phyloP scores from a whole-genome alignment of 2,329 filamentous ascomycete genomes.

The Tolypocladium cylindrosporum region DNA sequence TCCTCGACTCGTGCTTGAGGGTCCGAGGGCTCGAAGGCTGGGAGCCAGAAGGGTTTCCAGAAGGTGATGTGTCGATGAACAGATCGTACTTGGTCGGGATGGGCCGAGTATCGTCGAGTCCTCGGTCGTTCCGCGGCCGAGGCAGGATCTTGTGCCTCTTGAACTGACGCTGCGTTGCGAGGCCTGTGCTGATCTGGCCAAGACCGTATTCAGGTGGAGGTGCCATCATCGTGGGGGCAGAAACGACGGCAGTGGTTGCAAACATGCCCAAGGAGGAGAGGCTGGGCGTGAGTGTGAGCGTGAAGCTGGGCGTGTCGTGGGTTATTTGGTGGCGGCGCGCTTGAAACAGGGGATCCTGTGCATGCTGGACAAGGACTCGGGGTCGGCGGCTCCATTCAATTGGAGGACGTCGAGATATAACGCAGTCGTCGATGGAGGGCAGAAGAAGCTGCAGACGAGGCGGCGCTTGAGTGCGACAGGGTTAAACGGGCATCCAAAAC shows the following conservation, averaged over 20 bases:
- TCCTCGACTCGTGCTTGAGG: conserved; percentile 30
- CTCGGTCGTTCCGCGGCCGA: conserved; percentile 18
- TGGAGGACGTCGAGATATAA: conserved; percentile 1
- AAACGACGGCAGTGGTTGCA: conserved; percentile 9
- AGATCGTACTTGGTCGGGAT: conserved; percentile 12
- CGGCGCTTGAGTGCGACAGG: background rate
- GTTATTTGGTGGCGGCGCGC: conserved; percentile 8
- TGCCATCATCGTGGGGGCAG: conserved; percentile 23
- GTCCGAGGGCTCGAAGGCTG: conserved; percentile 27
- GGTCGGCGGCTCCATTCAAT: conserved; percentile 9
- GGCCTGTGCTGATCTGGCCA: conserved; percentile 14
- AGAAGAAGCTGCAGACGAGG: background rate
- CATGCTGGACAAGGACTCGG: conserved; percentile 8
- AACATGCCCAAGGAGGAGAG: conserved; percentile 13
- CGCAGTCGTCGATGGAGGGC: background rate
- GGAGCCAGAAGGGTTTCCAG: conserved; percentile 14
- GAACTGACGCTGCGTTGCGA: conserved; percentile 27
- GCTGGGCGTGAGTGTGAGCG: conserved; percentile 1
- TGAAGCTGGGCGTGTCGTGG: background rate
- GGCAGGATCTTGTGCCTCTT: conserved; percentile 37
- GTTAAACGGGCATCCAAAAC: conserved; percentile 3
- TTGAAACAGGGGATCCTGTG: conserved; percentile 9
- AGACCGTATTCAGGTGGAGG: conserved; percentile 17
- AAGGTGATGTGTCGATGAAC: conserved; percentile 17
- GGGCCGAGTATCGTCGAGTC: conserved; percentile 13